Percentiles rank a stretch among this genome's conserved stretches.
These are phyloP conservation scores for Citrullus colocynthis DNA, from an alignment of 306 rosid species.

Conservation along the genomic window DNA sequence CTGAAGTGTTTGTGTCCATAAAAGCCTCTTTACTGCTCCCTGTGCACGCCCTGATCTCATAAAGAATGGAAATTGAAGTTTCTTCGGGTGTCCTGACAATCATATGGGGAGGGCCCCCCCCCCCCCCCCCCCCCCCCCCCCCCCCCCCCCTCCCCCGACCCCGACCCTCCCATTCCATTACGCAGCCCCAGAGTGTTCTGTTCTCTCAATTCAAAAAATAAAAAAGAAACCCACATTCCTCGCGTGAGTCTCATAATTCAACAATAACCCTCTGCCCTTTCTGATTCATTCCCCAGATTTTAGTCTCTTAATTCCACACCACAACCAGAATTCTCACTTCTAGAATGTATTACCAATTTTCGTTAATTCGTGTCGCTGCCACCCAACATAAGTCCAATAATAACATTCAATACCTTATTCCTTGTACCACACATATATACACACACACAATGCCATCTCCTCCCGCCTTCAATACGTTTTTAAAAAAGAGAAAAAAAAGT, in stretches of 20 bases:
- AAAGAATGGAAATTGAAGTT: conserved; percentile 5
- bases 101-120: not conserved
- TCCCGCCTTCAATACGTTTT: too few relatives aligned
- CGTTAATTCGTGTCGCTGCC: too few relatives aligned
- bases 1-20: not conserved
- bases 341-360: too few relatives aligned
- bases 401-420: too few relatives aligned
- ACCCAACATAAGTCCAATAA: not conserved
- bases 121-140: too few relatives aligned
- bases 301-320: not conserved
- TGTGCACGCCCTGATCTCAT: not conserved
- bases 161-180: not conserved
- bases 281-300: not conserved
- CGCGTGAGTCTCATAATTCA: conserved; percentile 5
- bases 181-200: not conserved
- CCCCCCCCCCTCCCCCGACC: too few relatives aligned
- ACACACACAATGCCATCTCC: too few relatives aligned
- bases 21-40: not conserved
- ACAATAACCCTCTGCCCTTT: not conserved
- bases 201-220: not conserved
- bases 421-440: too few relatives aligned
- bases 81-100: not conserved
- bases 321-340: too few relatives aligned
- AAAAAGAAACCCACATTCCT: not conserved
- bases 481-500: too few relatives aligned